Evolutionary conservation across 2,329 filamentous ascomycete species (phyloP).

Genomic region (Phialophora chinensis): DNA sequence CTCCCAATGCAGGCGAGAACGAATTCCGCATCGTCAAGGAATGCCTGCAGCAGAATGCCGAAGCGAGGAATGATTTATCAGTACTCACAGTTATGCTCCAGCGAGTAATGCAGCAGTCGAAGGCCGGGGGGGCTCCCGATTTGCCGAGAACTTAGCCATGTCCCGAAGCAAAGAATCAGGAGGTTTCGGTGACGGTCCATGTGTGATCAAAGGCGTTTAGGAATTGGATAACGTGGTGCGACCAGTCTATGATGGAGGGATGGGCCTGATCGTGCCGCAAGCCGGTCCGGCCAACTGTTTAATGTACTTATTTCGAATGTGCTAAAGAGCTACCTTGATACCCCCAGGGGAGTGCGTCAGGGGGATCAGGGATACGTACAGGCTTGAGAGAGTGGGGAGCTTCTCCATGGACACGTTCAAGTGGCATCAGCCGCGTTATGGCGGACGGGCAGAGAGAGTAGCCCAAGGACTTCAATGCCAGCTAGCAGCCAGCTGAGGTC

Average conservation of each 20-base stretch:
- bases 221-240: neutral
- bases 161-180: neutral
- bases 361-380: neutral
- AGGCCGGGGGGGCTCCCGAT: slow-evolving; percentile 7
- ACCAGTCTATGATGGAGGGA: neutral
- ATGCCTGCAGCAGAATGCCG: slow-evolving; percentile 70
- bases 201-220: neutral
- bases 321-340: neutral
- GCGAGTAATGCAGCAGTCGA: slow-evolving; percentile 14
- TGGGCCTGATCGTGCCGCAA: neutral
- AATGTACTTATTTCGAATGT: slow-evolving; percentile 1
- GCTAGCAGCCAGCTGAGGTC: neutral
- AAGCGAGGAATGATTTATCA: slow-evolving; percentile 65
- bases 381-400: slow-evolving; percentile 3
- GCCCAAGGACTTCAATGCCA: neutral
- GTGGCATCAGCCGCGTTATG: neutral
- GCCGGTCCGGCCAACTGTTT: neutral
- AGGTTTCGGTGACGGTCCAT: neutral
- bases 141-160: neutral
- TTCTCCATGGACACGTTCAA: neutral
- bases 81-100: slow-evolving; percentile 51
- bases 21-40: slow-evolving; percentile 76
- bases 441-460: neutral
- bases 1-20: slow-evolving; percentile 68
- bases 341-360: neutral